Base-by-base conservation (phyloP, 73 alveolate genomes). In the Paramecium sexaurelia region DNA sequence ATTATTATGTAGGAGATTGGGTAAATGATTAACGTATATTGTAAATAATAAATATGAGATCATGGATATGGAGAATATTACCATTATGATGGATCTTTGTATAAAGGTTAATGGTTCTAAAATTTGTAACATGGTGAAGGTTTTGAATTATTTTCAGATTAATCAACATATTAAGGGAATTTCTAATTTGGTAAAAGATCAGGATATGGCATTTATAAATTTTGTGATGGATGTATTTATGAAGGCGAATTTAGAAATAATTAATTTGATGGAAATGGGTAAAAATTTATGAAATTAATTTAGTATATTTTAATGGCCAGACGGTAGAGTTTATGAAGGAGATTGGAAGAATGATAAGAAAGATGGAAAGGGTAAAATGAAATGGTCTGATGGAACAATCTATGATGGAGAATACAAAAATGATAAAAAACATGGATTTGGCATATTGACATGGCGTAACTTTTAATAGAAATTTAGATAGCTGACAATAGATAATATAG, bases 291-390 rank as follows among this genome's bases (percentile, higher is more conserved):
- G 13, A 1, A 17, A 17, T 20, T 17, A 15, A 78, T 78, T 51
- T 51, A 51, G 67, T n/a, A 51, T 5, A 32, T 87, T 56, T 82
- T 7, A 66, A 19, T 40, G 93, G 94, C 56, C 82, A 11, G 97
- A 96, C 69, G 99, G 97, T 15, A 93, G 95, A 92, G 68, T 40
- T 29, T 96, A 96, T 86, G 93, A 92, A 57, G 99, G 99, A 24
- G 95, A 95, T 26, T 96, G 94, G 97, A 71, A 84, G 39, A 85
- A 96, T 55, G 93, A 95, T 87, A 68, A 75, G 19, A 96, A 85
- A 92, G 85, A 92, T 57, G 98, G 98, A 51, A 91, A 93, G 55
- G 98, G 98, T 27, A 91, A 24, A 15, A 75, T 82, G 91, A 19
- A 15, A 8, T 92, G 94, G 94, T 7, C 55, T 6, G 94, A 92